Base-by-base conservation (phyloP, 139 green algal species). In the Marvania coccoides region DNA sequence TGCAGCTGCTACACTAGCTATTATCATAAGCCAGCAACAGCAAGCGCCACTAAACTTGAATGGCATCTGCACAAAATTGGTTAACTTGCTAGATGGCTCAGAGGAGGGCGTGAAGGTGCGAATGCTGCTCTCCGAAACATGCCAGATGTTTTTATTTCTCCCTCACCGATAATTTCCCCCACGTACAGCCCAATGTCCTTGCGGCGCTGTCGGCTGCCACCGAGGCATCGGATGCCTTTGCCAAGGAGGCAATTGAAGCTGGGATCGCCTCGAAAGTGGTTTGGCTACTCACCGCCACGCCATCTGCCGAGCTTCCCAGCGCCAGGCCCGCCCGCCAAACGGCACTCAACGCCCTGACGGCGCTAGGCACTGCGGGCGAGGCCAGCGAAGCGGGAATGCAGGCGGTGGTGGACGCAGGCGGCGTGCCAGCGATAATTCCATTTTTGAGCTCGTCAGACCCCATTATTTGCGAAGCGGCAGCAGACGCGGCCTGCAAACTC, bases 401-500 rank as follows among this genome's bases (percentile, higher is more conserved):
- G 36, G 15, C 56, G 14, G 60, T 65, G 40, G 28, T 75, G 4
- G 36, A 70, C 4, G 48, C 60, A 5, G 59, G 59, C 29, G 60
- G 47, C 10, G 19, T 70, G 46, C 33, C 61, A 26, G 39, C 66
- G 35, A 19, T 70, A 26, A 42, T 75, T 31, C 9, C 4, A 12
- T 9, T 9, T 12, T 9, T 9, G 10, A 9, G 9, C 48, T 9
- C 12, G 30, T 8, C 10, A 28, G 30, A 59, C 9, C 9, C 9
- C 19, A 6, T 45, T 30, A 35, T 75, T 15, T 58, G 63, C 9
- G 69, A 75, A 38, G 69, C 60, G 2, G 69, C 69, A 3, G 29
- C 45, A 30, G 69, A 75, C 29, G 46, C 30, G n/a, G 36, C 63
- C 15, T 75, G 69, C 47, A 70, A 70, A 29, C 47, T 75, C 5